Percentiles rank a stretch among this genome's conserved stretches.
Evolutionary conservation across 352 stramenopile species (phyloP).

Genomic region (Nothophytophthora sp.): DNA sequence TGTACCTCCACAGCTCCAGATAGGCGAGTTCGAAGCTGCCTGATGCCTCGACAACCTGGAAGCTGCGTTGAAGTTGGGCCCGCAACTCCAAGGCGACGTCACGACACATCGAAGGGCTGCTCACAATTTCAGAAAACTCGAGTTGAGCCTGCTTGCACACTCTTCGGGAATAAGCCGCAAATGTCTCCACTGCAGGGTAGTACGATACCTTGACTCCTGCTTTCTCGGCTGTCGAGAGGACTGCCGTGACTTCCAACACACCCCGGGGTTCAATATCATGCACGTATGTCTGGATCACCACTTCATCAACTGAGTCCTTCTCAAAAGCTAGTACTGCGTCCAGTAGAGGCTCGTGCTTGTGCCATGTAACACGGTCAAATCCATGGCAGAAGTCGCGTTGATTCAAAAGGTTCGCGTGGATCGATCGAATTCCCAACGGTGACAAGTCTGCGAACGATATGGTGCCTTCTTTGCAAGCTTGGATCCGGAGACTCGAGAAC

Average conservation of each 20-base stretch:
- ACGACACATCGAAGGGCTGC: not conserved
- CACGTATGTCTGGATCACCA: slow-evolving; percentile 26
- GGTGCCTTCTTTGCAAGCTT: slow-evolving; percentile 23
- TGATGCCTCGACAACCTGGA: not conserved
- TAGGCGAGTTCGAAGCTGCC: not conserved
- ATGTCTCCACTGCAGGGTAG: slow-evolving; percentile 15
- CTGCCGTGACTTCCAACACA: slow-evolving; percentile 1
- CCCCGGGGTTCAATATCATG: not conserved
- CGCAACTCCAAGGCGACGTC: slow-evolving; percentile 2
- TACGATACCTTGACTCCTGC: slow-evolving; percentile 19
- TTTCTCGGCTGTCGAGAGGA: slow-evolving; percentile 1
- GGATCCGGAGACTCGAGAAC: not conserved
- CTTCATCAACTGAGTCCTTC: not conserved
- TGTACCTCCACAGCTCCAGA: slow-evolving; percentile 33
- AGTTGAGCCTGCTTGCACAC: slow-evolving; percentile 9
- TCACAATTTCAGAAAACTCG: too few species aligned
- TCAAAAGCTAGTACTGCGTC: not conserved
- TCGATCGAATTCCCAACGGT: slow-evolving; percentile 24
- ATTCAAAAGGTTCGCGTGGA: slow-evolving; percentile 37
- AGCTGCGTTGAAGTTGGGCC: slow-evolving; percentile 5
- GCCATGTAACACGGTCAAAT: not conserved
- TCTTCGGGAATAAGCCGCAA: slow-evolving; percentile 2
- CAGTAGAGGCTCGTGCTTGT: too few species aligned
- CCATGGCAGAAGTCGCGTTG: slow-evolving; percentile 3
- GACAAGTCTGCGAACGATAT: slow-evolving; percentile 43